Conservation (phyloP, 73 alveolate genomes). For the Diophrys sp. region DNA sequence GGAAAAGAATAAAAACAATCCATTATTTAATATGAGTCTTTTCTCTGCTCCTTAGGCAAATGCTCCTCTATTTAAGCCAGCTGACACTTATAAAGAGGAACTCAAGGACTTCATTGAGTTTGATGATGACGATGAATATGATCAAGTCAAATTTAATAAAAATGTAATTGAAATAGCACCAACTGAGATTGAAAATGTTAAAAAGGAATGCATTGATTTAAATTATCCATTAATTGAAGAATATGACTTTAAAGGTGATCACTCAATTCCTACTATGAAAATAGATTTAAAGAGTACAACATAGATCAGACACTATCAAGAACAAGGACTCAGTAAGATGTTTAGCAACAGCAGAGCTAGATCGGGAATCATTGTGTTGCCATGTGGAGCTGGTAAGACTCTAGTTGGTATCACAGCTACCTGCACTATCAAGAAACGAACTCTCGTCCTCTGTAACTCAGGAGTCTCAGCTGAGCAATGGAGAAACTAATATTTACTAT, state of each 20-base stretch:
- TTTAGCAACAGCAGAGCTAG: conserved; percentile 91
- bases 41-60: neutral
- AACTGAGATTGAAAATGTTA: conserved; percentile 64
- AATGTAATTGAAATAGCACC: conserved; percentile 56
- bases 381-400: conserved; percentile 98
- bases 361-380: conserved; percentile 96
- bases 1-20: no score
- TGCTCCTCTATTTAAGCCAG: no score
- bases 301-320: conserved; percentile 86
- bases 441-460: conserved; percentile 80
- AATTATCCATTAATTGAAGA: conserved; percentile 87
- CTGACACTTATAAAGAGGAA: conserved; percentile 42
- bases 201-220: conserved; percentile 61
- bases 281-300: conserved; percentile 76
- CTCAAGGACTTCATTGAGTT: conserved; percentile 30
- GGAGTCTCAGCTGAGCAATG: conserved; percentile 88
- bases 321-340: conserved; percentile 87
- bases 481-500: conserved; percentile 61
- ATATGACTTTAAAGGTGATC: conserved; percentile 81
- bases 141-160: conserved; percentile 24
- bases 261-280: conserved; percentile 56
- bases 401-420: conserved; percentile 88
- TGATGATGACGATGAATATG: conserved; percentile 47
- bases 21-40: neutral
- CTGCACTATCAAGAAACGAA: conserved; percentile 83